A percentile compares a stretch with the other conserved stretches of the same genome.
phyloP scores from a whole-genome alignment of 2,329 filamentous ascomycete genomes.

The Aspergillus oerlinghausenensis region DNA sequence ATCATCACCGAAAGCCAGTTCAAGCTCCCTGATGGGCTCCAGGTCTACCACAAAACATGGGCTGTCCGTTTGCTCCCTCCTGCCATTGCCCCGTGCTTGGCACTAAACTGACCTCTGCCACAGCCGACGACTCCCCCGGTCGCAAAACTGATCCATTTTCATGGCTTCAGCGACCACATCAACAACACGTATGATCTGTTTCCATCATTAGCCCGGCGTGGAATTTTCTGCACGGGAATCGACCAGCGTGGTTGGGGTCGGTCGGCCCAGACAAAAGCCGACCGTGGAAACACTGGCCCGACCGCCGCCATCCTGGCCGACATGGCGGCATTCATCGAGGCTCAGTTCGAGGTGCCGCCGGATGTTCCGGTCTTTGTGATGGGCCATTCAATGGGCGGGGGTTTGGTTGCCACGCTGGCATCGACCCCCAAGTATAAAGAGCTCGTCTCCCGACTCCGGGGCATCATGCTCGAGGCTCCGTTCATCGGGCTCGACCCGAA shows the following conservation, averaged over 20 bases:
- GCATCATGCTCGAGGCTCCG: conserved; percentile 1
- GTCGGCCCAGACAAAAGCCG: conserved; percentile 2
- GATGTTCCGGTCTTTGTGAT: conserved; percentile 1
- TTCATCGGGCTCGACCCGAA: conserved; percentile 4
- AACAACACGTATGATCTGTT: conserved; percentile 7
- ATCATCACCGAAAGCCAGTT: conserved; percentile 5
- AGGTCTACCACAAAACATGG: conserved; percentile 11
- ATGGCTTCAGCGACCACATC: conserved; percentile 9
- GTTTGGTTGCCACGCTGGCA: conserved; percentile 1
- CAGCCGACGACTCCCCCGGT: not conserved
- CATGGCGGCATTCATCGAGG: not conserved
- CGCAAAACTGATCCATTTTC: conserved; percentile 7
- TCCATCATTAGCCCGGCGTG: conserved; percentile 1
- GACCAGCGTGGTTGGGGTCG: conserved; percentile 9
- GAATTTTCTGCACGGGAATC: conserved; percentile 4
- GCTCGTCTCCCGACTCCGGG: conserved; percentile 1
- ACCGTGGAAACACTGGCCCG: conserved; percentile 7
- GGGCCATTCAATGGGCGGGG: conserved; percentile 5
- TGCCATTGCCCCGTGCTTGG: not conserved
- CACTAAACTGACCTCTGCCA: not conserved
- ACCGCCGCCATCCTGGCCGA: conserved; percentile 3
- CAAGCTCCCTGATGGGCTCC: conserved; percentile 1
- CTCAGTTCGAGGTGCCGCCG: not conserved
- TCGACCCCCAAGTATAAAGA: conserved; percentile 1
- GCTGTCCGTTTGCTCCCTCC: conserved; percentile 2